phyloP scores from a whole-genome alignment of 805 yeast species.

The Candida loeiensis region DNA sequence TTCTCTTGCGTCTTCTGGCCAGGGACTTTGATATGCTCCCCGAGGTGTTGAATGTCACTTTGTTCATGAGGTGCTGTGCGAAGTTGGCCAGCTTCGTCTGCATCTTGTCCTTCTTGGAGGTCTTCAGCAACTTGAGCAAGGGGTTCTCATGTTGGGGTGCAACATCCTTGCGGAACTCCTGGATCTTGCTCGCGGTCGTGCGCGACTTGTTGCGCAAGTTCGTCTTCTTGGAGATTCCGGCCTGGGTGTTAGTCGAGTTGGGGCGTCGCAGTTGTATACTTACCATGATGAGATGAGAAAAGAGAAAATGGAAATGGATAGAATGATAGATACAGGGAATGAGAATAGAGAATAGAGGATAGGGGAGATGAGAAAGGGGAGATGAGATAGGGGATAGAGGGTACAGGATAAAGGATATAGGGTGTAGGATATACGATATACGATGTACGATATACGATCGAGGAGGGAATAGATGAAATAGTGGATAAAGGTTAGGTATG shows the following conservation, averaged over 20 bases:
- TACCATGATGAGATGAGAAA: slow-evolving; percentile 6
- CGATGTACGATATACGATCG: too few relatives aligned
- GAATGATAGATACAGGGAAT: too few relatives aligned
- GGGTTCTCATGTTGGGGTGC: slow-evolving; percentile 32
- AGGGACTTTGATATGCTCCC: slow-evolving; percentile 63
- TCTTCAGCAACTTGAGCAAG: slow-evolving; percentile 50
- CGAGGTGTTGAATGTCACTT: slow-evolving; percentile 32
- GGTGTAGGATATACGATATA: too few relatives aligned
- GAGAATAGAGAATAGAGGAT: too few relatives aligned
- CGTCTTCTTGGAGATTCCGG: slow-evolving; percentile 33
- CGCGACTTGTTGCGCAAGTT: slow-evolving; percentile 33
- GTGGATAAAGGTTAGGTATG: too few relatives aligned
- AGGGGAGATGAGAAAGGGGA: too few relatives aligned
- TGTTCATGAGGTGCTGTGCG: slow-evolving; percentile 24
- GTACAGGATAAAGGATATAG: too few relatives aligned
- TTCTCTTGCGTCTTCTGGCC: slow-evolving; percentile 58
- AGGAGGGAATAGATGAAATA: too few relatives aligned
- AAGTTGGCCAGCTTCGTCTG: slow-evolving; percentile 37
- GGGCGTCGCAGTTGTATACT: slow-evolving; percentile 1
- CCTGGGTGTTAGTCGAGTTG: slow-evolving; percentile 16
- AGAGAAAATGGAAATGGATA: not conserved
- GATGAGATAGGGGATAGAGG: too few relatives aligned
- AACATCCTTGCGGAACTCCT: slow-evolving; percentile 22
- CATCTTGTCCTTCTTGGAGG: slow-evolving; percentile 52
- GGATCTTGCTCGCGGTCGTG: slow-evolving; percentile 24